These are phyloP conservation scores for Hypsizygus marmoreus DNA, from an alignment of 768 basidiomycete genomes.

Conservation along the genomic window DNA sequence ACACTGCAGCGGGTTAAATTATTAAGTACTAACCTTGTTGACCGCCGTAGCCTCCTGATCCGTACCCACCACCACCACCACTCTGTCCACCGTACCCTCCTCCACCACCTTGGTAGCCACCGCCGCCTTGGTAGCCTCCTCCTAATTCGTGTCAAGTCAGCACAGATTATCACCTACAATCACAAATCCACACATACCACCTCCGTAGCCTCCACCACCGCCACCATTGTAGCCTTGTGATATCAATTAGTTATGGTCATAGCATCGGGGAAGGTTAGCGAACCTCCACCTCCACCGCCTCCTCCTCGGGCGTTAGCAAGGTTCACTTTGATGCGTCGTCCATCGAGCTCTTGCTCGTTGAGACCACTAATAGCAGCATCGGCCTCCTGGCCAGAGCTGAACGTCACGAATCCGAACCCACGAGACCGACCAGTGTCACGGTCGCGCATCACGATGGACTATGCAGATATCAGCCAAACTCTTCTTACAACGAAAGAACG, in stretches of 20 bases:
- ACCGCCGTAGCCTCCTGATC: constrained; percentile 32
- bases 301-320: constrained; percentile 68
- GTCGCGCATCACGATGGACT: constrained; percentile 99
- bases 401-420: constrained; percentile 97
- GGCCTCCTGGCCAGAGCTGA: constrained; percentile 61
- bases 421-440: constrained; percentile 96
- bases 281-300: constrained; percentile 54
- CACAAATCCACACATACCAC: too few relatives aligned
- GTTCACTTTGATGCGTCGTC: constrained; percentile 89
- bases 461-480: constrained; percentile 42
- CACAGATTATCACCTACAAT: too few relatives aligned
- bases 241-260: constrained; percentile 1
- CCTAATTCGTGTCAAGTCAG: too few relatives aligned
- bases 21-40: constrained; percentile 23
- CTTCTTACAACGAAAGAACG: constrained; percentile 30
- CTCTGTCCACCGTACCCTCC: not conserved
- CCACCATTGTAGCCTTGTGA: constrained; percentile 19
- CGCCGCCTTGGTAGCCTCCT: too few relatives aligned
- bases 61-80: constrained; percentile 13
- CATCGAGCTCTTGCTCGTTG: constrained; percentile 93
- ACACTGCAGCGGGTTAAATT: constrained; percentile 17
- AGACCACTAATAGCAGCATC: constrained; percentile 71
- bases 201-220: constrained; percentile 27
- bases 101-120: constrained; percentile 17
- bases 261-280: not conserved